Evolutionary conservation across 176 grass and related monocot species (phyloP).

Genomic region (Eragrostis curvula): DNA sequence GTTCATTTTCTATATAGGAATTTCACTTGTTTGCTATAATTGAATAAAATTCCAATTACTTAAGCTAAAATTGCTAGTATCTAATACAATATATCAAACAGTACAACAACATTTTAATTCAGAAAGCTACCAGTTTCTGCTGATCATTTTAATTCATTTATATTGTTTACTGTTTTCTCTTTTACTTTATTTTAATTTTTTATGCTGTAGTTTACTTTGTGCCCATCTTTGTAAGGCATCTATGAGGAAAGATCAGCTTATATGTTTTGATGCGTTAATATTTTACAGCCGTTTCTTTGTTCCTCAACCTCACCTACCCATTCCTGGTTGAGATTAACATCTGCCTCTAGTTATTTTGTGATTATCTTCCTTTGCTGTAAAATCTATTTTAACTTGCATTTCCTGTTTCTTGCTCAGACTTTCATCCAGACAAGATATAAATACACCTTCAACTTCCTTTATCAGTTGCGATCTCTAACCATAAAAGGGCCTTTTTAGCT

Average conservation of each 20-base stretch:
- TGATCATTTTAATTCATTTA: too few species aligned
- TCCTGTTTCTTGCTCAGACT: not conserved
- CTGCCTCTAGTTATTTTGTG: conserved; percentile 9
- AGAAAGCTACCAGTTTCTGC: too few species aligned
- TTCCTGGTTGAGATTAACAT: not conserved
- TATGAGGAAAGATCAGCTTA: not conserved
- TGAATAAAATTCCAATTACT: too few species aligned
- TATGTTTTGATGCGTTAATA: not conserved
- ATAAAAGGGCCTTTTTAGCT: not conserved
- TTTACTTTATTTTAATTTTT: too few species aligned
- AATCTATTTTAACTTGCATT: not conserved
- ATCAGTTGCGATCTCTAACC: not conserved
- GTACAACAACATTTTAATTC: too few species aligned
- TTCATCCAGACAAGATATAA: not conserved
- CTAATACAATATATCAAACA: too few species aligned
- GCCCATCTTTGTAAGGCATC: not conserved
- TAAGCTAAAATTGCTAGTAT: too few species aligned
- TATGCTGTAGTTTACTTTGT: conserved; percentile 3
- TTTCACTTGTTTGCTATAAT: too few species aligned
- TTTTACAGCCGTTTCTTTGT: conserved; percentile 13
- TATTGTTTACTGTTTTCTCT: too few species aligned
- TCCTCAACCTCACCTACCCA: not conserved
- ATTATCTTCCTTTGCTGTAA: conserved; percentile 8
- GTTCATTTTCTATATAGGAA: not conserved
- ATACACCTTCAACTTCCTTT: not conserved